phyloP scores from a whole-genome alignment of 768 basidiomycete genomes.

The Serendipita indica region DNA sequence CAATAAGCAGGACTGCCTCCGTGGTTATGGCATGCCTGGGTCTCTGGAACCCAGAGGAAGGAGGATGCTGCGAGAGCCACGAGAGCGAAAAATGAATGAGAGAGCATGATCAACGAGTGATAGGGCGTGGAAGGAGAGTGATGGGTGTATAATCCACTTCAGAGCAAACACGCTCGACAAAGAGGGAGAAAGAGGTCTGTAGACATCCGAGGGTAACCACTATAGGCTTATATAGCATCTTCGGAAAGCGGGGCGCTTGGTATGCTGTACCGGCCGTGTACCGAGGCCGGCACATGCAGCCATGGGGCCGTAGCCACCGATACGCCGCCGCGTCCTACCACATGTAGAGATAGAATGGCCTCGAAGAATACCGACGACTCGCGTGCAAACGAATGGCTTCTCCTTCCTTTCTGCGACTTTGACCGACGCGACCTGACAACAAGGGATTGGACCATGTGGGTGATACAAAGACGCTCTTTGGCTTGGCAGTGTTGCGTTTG shows the following conservation, averaged over 20 bases:
- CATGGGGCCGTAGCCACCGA: background rate
- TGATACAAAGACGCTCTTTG: too few species aligned
- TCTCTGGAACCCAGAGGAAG: background rate
- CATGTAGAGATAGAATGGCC: too few species aligned
- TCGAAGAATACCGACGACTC: too few species aligned
- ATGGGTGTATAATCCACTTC: background rate
- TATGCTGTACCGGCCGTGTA: background rate
- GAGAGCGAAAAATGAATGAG: background rate
- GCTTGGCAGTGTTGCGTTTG: too few species aligned
- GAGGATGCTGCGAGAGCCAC: slow-evolving; percentile 1
- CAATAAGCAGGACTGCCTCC: background rate
- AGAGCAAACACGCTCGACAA: background rate
- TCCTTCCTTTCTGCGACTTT: too few species aligned
- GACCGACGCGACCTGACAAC: too few species aligned
- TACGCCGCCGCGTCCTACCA: background rate
- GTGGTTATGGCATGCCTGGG: slow-evolving; percentile 3
- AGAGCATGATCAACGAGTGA: slow-evolving; percentile 3
- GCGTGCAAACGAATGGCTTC: too few species aligned
- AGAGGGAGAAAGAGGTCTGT: background rate
- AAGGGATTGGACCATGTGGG: too few species aligned
- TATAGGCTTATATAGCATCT: background rate
- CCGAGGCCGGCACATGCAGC: background rate
- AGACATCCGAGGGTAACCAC: too few species aligned
- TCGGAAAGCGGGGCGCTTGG: background rate
- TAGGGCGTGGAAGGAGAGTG: background rate